Conservation (phyloP, 108 stramenopile species). For the Skeletonema tropicum region DNA sequence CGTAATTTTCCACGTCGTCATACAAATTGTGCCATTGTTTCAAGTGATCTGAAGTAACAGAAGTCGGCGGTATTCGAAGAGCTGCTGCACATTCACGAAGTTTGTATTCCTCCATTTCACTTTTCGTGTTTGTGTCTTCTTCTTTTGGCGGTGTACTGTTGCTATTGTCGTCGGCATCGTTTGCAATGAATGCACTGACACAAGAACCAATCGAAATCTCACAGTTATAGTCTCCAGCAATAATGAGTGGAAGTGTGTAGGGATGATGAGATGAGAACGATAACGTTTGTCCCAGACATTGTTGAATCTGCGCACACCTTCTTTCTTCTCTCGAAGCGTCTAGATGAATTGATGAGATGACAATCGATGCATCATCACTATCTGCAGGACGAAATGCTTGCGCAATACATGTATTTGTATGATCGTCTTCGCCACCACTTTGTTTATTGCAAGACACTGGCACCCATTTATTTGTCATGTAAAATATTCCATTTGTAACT, state of each 20-base stretch:
- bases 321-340: conserved; percentile 56
- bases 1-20: conserved; percentile 22
- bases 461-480: conserved; percentile 30
- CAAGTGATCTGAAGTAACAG: conserved; percentile 34
- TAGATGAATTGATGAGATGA: conserved; percentile 55
- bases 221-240: conserved; percentile 61
- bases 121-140: background rate
- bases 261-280: background rate
- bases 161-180: background rate
- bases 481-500: conserved; percentile 56
- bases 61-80: conserved; percentile 24
- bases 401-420: conserved; percentile 44
- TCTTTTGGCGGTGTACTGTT: background rate
- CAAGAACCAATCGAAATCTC: conserved; percentile 53
- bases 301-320: conserved; percentile 41
- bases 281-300: conserved; percentile 32
- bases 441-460: conserved; percentile 9
- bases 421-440: background rate
- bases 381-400: conserved; percentile 22
- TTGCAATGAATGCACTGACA: conserved; percentile 39
- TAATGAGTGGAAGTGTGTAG: conserved; percentile 33
- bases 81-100: conserved; percentile 38
- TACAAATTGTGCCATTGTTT: conserved; percentile 46
- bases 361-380: conserved; percentile 35
- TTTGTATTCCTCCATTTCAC: background rate